phyloP scores from a whole-genome alignment of 108 stramenopile genomes.

The Skeletonema menzelii region DNA sequence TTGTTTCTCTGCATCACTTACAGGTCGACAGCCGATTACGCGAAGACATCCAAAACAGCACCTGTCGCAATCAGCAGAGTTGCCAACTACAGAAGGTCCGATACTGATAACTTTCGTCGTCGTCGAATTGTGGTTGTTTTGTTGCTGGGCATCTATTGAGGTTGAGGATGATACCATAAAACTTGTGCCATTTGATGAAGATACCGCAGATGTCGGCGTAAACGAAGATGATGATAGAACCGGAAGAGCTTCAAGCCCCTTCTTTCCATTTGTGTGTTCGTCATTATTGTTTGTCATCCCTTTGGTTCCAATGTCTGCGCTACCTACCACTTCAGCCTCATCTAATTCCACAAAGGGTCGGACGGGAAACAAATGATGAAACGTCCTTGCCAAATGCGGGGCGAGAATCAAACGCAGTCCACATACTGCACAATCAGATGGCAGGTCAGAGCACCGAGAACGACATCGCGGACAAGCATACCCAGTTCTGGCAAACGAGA shows the following conservation, averaged over 20 bases:
- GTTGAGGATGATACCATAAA: constrained; percentile 39
- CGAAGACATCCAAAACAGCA: constrained; percentile 77
- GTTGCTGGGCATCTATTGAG: constrained; percentile 1
- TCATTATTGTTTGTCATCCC: constrained; percentile 18
- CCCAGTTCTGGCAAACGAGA: constrained; percentile 63
- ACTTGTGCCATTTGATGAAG: constrained; percentile 18
- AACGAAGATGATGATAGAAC: constrained; percentile 32
- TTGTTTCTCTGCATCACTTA: constrained; percentile 1
- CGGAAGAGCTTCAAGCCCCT: constrained; percentile 33
- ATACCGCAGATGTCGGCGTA: constrained; percentile 24
- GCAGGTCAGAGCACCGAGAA: constrained; percentile 72
- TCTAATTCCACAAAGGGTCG: constrained; percentile 74
- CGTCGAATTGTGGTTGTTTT: not conserved
- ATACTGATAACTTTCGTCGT: constrained; percentile 39
- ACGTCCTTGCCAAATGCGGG: constrained; percentile 85
- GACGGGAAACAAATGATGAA: constrained; percentile 95
- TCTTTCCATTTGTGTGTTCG: constrained; percentile 38
- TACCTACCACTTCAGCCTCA: constrained; percentile 29
- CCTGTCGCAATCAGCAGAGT: constrained; percentile 49
- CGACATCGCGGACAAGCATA: constrained; percentile 86
- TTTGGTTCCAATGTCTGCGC: not conserved
- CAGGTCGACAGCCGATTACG: constrained; percentile 44
- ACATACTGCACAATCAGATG: constrained; percentile 88
- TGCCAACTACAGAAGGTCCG: constrained; percentile 34
- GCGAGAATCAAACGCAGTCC: constrained; percentile 85